phyloP scores from a whole-genome alignment of 768 basidiomycete genomes.

The Megacollybia marginata region DNA sequence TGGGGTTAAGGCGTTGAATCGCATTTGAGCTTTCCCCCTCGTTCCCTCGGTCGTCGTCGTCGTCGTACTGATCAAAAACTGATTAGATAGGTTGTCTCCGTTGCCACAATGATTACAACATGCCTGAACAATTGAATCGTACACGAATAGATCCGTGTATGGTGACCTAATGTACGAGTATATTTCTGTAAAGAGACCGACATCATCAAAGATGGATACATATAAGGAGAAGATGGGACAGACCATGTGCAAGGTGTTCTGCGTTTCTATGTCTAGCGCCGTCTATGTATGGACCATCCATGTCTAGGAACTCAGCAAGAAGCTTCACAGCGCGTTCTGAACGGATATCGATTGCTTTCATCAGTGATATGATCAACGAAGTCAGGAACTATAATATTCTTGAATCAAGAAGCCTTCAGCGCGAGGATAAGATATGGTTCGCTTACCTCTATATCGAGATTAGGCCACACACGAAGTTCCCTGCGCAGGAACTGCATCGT shows the following conservation, averaged over 20 bases:
- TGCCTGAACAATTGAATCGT: conserved; percentile 81
- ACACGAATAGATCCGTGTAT: conserved; percentile 74
- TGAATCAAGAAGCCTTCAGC: conserved; percentile 11
- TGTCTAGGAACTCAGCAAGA: conserved; percentile 83
- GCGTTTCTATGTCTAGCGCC: conserved; percentile 62
- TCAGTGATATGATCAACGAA: conserved; percentile 80
- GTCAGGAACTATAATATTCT: conserved; percentile 66
- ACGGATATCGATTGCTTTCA: conserved; percentile 90
- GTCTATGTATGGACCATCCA: conserved; percentile 51
- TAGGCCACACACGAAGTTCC: conserved; percentile 82
- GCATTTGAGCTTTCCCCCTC: neutral
- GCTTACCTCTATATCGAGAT: conserved; percentile 82
- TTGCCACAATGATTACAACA: conserved; percentile 11
- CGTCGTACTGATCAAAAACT: conserved; percentile 45
- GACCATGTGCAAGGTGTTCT: conserved; percentile 93
- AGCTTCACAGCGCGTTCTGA: conserved; percentile 81
- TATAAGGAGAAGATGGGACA: conserved; percentile 12
- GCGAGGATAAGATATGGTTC: conserved; percentile 1
- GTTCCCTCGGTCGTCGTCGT: neutral
- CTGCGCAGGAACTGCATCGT: conserved; percentile 78
- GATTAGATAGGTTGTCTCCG: neutral
- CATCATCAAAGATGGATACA: neutral
- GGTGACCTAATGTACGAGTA: conserved; percentile 88
- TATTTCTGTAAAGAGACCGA: conserved; percentile 47
- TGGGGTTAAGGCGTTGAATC: neutral